Base-by-base conservation (phyloP, 1,284 basidiomycete genomes). In the Leucoagaricus sp. region DNA sequence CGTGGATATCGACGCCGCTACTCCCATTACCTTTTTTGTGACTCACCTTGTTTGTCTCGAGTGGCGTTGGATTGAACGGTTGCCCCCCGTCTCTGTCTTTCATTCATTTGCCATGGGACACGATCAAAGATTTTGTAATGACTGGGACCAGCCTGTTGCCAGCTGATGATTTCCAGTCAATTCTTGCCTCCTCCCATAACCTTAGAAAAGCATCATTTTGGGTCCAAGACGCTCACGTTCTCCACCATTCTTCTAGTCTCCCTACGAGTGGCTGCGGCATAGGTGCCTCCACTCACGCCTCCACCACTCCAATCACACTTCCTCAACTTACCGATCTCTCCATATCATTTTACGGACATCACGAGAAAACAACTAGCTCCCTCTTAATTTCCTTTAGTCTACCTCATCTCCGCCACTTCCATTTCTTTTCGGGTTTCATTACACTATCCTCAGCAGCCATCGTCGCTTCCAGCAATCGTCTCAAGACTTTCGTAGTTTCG, bases 361-460 rank as follows among this genome's bases (percentile, higher is more conserved):
- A 25, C 12, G 26, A 45, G 19, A 56, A 56, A 33, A 45, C 55
- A 4, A 41, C 48, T 6, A 44, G 31, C 19, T 46, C 55, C 15
- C 49, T 56, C 31, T 34, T 56, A 23, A 46, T 42, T 34, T 13
- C 33, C 10, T 51, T 56, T 38, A 23, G 51, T 34, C 31, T 56
- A 7, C 55, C 55, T 34, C 25, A 51, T 46, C 55, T 56, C 55
- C 55, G 48, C 10, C 49, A 51, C 40, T 50, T 50, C 42, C 46
- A 56, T 38, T 56, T 50, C 48, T 56, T 56, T 34, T 56, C 55
- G 3, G 55, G 55, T 29, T 51, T 56, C 29, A 25, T 56, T n/a
- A 56, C 55, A 3, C 34, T 56, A 17, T 51, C 46, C 34, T 26
- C 51, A 41, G 48, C 55, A 28, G 26, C 26, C 31, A 45, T 56